A percentile compares a stretch with the other conserved stretches of the same genome.
phyloP scores from a whole-genome alignment of 2,329 filamentous ascomycete genomes.

The Cercospora nicotianae region DNA sequence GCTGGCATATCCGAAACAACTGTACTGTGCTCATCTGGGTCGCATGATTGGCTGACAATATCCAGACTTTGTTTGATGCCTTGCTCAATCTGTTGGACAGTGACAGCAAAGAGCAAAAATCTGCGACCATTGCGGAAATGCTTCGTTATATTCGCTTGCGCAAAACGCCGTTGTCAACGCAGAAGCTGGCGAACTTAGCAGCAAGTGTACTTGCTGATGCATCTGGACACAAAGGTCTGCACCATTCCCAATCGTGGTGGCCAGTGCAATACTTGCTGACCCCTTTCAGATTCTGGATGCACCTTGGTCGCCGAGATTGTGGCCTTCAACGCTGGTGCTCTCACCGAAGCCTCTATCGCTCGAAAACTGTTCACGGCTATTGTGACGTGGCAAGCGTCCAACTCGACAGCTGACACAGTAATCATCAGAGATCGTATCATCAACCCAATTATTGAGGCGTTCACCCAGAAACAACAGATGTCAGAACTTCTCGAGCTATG shows the following conservation, averaged over 20 bases:
- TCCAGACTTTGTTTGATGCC: constrained; percentile 7
- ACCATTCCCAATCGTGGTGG: neutral
- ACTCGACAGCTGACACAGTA: neutral
- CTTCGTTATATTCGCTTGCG: constrained; percentile 24
- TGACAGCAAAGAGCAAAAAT: neutral
- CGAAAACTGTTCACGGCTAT: constrained; percentile 14
- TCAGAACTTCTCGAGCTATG: constrained; percentile 35
- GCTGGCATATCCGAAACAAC: neutral
- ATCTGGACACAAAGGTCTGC: neutral
- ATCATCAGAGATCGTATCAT: constrained; percentile 23
- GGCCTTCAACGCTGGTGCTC: constrained; percentile 49
- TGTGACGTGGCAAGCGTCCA: neutral
- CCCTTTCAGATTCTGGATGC: constrained; percentile 33
- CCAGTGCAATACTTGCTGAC: neutral
- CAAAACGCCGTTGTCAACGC: constrained; percentile 1
- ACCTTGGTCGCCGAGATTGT: constrained; percentile 46
- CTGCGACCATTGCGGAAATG: constrained; percentile 23
- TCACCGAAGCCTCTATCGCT: constrained; percentile 36
- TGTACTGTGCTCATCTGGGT: neutral
- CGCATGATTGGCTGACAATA: neutral
- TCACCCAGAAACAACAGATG: constrained; percentile 33
- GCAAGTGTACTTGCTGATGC: constrained; percentile 29
- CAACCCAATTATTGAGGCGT: constrained; percentile 37
- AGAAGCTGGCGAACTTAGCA: constrained; percentile 6
- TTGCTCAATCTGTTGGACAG: neutral